A percentile compares a stretch with the other conserved stretches of the same genome.
Evolutionary conservation across 257 asterid genomes (phyloP).

Genomic region (Solanum rostratum): DNA sequence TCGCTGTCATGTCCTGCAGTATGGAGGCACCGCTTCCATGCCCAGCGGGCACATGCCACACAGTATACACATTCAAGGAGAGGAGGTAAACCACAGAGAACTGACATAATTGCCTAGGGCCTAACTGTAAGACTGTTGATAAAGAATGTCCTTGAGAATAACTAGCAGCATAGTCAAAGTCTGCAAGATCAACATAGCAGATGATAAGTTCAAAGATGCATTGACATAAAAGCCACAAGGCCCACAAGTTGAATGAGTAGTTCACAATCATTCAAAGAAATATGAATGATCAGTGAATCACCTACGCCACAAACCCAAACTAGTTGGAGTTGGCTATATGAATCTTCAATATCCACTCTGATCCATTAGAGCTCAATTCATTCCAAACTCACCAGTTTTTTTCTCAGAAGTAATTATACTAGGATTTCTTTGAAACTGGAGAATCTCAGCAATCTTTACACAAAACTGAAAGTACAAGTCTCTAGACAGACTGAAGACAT

Average conservation of each 20-base stretch:
- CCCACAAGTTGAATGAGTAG: background rate
- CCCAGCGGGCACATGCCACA: conserved; percentile 73
- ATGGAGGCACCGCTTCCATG: conserved; percentile 73
- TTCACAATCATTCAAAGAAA: background rate
- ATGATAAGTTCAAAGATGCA: background rate
- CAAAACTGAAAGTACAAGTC: background rate
- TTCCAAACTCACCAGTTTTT: background rate
- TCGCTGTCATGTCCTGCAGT: conserved; percentile 70
- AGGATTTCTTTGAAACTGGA: background rate
- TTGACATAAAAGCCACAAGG: background rate
- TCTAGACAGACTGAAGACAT: background rate
- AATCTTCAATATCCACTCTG: background rate
- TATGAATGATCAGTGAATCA: background rate
- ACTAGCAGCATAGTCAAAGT: background rate
- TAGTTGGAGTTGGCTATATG: background rate
- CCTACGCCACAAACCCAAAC: background rate
- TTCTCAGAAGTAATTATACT: background rate
- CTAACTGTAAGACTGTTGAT: background rate
- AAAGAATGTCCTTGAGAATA: background rate
- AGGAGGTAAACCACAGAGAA: conserved; percentile 59
- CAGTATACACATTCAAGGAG: conserved; percentile 72
- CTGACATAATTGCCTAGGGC: conserved; percentile 38
- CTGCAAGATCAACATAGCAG: background rate
- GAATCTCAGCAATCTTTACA: background rate
- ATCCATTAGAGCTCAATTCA: background rate